Conservation (phyloP, 2,329 filamentous ascomycete genomes). For the Cryphonectria radicalis region DNA sequence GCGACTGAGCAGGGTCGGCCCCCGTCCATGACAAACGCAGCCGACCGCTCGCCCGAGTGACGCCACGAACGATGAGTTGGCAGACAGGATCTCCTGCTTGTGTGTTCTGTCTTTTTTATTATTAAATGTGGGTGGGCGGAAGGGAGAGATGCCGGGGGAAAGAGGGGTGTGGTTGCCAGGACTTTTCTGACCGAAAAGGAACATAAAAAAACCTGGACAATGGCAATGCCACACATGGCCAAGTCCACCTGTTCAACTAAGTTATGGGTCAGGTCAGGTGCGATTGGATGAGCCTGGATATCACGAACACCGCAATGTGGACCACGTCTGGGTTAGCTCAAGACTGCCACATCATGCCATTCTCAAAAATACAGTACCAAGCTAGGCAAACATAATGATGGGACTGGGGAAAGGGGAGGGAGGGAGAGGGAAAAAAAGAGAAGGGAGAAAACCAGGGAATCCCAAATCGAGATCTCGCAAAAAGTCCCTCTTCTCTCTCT, state of each 20-base stretch:
- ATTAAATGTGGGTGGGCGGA: neutral
- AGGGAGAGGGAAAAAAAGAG: neutral
- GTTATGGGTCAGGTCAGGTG: neutral
- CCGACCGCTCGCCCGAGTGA: constrained; percentile 12
- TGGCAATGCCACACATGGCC: constrained; percentile 11
- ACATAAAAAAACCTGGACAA: neutral
- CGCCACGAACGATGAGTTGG: constrained; percentile 23
- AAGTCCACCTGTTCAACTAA: neutral
- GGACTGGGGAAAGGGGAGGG: neutral
- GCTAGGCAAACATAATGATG: neutral
- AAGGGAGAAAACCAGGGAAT: neutral
- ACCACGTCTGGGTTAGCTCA: constrained; percentile 14
- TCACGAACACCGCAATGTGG: constrained; percentile 16
- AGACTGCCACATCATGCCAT: constrained; percentile 11
- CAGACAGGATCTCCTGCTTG: constrained; percentile 13
- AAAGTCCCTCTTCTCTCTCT: constrained; percentile 7
- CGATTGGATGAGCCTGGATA: constrained; percentile 1
- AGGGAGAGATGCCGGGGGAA: too few relatives aligned
- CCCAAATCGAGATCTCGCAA: constrained; percentile 2
- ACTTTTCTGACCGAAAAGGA: constrained; percentile 1
- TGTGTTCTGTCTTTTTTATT: neutral
- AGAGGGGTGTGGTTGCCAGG: neutral
- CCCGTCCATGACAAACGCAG: constrained; percentile 5
- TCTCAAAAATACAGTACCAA: neutral
- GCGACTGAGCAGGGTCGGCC: constrained; percentile 21